A percentile compares a stretch with the other conserved stretches of the same genome.
These are phyloP conservation scores for Pulicaria dysenterica DNA, from an alignment of 129 eudicot species.

Conservation along the genomic window DNA sequence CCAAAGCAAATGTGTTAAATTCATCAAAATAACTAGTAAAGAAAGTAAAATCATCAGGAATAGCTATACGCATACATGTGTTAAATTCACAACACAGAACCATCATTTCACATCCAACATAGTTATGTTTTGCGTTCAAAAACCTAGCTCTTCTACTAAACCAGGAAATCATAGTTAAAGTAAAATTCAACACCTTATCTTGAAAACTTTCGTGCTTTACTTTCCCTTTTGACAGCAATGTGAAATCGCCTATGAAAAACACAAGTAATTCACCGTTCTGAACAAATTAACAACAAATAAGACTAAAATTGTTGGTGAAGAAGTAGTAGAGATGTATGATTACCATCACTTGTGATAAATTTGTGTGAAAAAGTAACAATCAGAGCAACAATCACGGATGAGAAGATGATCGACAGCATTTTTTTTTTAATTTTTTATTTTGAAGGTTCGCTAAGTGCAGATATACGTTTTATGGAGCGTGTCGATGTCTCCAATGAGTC, in stretches of 20 bases:
- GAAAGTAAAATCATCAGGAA: background rate
- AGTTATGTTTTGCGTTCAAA: slow-evolving; percentile 1
- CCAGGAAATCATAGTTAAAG: background rate
- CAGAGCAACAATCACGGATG: slow-evolving; percentile 30
- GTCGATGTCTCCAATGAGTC: slow-evolving; percentile 16
- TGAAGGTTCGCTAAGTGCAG: no score
- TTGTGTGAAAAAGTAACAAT: slow-evolving; percentile 37
- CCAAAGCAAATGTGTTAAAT: background rate
- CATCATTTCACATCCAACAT: background rate
- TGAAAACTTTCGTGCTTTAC: slow-evolving; percentile 69
- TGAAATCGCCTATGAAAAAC: slow-evolving; percentile 65
- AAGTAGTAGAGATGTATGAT: background rate
- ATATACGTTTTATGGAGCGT: background rate
- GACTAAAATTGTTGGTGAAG: background rate
- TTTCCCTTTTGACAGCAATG: slow-evolving; percentile 58
- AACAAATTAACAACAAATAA: background rate
- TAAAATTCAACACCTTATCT: slow-evolving; percentile 58
- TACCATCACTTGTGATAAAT: slow-evolving; percentile 74
- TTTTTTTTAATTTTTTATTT: background rate
- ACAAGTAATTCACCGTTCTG: background rate
- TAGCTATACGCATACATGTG: background rate
- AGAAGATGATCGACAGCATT: slow-evolving; percentile 43
- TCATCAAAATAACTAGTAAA: background rate
- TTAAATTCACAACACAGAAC: background rate
- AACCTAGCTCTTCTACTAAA: slow-evolving; percentile 7